Evolutionary conservation across 805 yeast species (phyloP).

Genomic region (Zygosaccharomyces pseudorouxii): DNA sequence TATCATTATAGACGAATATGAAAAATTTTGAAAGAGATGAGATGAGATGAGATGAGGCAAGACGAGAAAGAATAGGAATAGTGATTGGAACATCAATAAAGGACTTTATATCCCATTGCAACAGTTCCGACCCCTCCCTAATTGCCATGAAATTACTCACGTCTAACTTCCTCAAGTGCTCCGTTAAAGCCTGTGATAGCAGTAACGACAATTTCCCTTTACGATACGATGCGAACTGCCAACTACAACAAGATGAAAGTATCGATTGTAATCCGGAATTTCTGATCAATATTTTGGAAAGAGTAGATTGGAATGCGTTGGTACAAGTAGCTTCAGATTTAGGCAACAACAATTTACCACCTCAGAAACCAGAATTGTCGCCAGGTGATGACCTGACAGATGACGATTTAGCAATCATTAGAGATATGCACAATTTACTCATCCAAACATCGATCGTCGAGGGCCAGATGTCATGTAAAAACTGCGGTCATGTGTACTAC

Average conservation of each 20-base stretch:
- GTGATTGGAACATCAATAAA: not conserved
- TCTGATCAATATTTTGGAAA: constrained; percentile 64
- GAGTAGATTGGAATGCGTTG: constrained; percentile 87
- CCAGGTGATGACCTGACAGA: constrained; percentile 38
- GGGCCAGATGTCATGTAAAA: constrained; percentile 84
- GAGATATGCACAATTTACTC: constrained; percentile 71
- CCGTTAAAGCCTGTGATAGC: constrained; percentile 74
- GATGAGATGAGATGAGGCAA: not conserved
- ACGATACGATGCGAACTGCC: constrained; percentile 54
- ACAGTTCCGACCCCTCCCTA: not conserved
- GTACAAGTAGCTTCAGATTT: constrained; percentile 69
- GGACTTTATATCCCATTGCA: not conserved
- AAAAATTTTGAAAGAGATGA: not conserved
- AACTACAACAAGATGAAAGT: constrained; percentile 64
- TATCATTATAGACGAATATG: not conserved
- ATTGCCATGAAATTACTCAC: constrained; percentile 79
- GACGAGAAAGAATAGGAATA: not conserved
- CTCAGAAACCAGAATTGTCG: constrained; percentile 50
- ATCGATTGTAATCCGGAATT: constrained; percentile 82
- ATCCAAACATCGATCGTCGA: constrained; percentile 82
- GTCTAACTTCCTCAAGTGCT: constrained; percentile 94
- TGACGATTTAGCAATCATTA: constrained; percentile 45
- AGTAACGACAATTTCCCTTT: constrained; percentile 79
- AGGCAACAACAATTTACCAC: constrained; percentile 60
- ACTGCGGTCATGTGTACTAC: constrained; percentile 82